Conservation (phyloP, 768 basidiomycete genomes). For the Pleurotus djamor region DNA sequence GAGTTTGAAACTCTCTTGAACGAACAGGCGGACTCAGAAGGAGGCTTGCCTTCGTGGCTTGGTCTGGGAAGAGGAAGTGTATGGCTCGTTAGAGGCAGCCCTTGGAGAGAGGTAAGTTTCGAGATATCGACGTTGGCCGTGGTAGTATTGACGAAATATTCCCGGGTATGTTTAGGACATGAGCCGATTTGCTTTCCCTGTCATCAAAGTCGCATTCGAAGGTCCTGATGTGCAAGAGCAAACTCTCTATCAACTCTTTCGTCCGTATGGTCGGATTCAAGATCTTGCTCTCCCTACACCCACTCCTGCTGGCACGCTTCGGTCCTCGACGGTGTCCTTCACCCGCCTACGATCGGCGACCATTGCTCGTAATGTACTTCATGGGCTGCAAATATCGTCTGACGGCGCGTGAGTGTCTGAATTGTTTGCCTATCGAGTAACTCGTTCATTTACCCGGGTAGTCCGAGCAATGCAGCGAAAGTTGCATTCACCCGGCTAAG, state of each 20-base stretch:
- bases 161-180: conserved; percentile 59
- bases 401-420: conserved; percentile 9
- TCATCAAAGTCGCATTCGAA: conserved; percentile 80
- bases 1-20: conserved; percentile 49
- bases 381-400: conserved; percentile 48
- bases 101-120: conserved; percentile 73
- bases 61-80: conserved; percentile 49
- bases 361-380: conserved; percentile 79
- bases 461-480: conserved; percentile 10
- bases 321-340: conserved; percentile 66
- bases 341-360: conserved; percentile 64
- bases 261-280: conserved; percentile 83
- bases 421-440: not conserved
- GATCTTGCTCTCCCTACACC: conserved; percentile 61
- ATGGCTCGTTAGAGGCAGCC: conserved; percentile 76
- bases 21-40: conserved; percentile 40
- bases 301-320: conserved; percentile 63
- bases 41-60: conserved; percentile 63
- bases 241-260: conserved; percentile 69
- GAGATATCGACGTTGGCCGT: not conserved
- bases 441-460: not conserved
- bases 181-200: conserved; percentile 71
- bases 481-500: conserved; percentile 45
- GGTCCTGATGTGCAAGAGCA: conserved; percentile 88
- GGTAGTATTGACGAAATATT: not conserved